Evolutionary conservation across 257 asterid species (phyloP).

Genomic region (Lithospermum erythrorhizon): DNA sequence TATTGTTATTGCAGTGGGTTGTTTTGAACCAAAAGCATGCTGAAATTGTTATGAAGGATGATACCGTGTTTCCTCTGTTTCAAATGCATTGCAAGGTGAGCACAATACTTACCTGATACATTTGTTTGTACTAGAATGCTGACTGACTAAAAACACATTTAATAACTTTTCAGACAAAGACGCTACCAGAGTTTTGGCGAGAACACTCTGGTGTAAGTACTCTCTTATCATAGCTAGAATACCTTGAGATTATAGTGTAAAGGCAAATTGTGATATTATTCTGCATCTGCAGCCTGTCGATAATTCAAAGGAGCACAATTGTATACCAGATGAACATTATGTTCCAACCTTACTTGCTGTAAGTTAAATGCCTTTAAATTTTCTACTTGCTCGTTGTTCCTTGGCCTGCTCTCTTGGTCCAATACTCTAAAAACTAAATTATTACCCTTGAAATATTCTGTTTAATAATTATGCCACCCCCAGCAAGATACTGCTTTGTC

Average conservation of each 20-base stretch:
- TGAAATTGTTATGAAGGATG: slow-evolving; percentile 60
- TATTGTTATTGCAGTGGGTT: slow-evolving; percentile 68
- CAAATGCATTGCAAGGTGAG: slow-evolving; percentile 91
- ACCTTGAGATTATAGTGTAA: background rate
- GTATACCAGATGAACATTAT: slow-evolving; percentile 98
- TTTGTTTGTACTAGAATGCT: background rate
- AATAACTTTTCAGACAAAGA: slow-evolving; percentile 49
- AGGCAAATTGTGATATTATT: slow-evolving; percentile 4
- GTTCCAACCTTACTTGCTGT: slow-evolving; percentile 89
- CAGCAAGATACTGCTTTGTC: no score
- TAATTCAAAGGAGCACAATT: slow-evolving; percentile 71
- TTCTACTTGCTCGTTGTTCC: background rate
- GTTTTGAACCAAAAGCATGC: slow-evolving; percentile 92
- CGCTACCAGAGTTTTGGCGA: slow-evolving; percentile 98
- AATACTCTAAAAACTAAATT: background rate
- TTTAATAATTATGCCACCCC: no score
- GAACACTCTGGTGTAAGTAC: slow-evolving; percentile 68
- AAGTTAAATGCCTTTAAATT: slow-evolving; percentile 21
- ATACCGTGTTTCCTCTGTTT: slow-evolving; percentile 64
- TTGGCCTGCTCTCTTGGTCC: background rate
- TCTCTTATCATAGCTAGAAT: slow-evolving; percentile 2
- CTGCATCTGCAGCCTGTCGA: slow-evolving; percentile 61
- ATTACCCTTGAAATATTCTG: no score
- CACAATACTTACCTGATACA: background rate
- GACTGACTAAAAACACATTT: slow-evolving; percentile 12